Evolutionary conservation across 2,329 filamentous ascomycete species (phyloP).

Genomic region (Pleurostoma richardsiae): DNA sequence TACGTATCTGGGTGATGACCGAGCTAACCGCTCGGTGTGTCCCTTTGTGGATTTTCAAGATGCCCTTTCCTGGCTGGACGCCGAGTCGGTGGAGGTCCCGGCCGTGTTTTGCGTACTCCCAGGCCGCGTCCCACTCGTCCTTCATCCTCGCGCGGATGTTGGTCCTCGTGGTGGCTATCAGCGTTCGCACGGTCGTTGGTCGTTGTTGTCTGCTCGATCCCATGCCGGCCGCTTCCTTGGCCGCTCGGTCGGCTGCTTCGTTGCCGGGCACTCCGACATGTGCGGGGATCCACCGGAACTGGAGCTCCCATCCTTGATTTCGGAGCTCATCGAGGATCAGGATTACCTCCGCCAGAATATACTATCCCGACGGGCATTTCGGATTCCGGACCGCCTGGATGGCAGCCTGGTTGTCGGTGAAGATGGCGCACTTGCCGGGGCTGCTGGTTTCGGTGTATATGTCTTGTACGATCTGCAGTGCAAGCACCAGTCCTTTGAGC

Average conservation of each 20-base stretch:
- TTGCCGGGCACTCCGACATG: slow-evolving; percentile 13
- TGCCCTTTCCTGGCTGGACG: slow-evolving; percentile 3
- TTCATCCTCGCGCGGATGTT: slow-evolving; percentile 8
- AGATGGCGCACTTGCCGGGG: slow-evolving; percentile 16
- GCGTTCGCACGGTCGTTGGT: no score
- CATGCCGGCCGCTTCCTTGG: slow-evolving; percentile 34
- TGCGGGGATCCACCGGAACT: slow-evolving; percentile 13
- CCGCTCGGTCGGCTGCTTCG: slow-evolving; percentile 18
- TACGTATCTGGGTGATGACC: slow-evolving; percentile 17
- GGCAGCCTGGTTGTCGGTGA: slow-evolving; percentile 24
- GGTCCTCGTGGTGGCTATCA: slow-evolving; percentile 9
- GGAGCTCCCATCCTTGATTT: slow-evolving; percentile 7
- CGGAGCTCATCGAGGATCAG: slow-evolving; percentile 11
- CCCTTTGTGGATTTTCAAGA: slow-evolving; percentile 6
- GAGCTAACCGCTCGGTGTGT: slow-evolving; percentile 15
- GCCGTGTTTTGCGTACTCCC: slow-evolving; percentile 5
- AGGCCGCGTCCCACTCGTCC: slow-evolving; percentile 7
- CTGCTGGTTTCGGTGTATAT: slow-evolving; percentile 5
- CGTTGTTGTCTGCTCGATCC: slow-evolving; percentile 1
- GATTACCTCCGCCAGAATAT: slow-evolving; percentile 17
- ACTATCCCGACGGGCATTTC: slow-evolving; percentile 18
- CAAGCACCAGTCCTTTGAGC: slow-evolving; percentile 17
- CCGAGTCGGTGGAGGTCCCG: slow-evolving; percentile 7
- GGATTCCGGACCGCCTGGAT: slow-evolving; percentile 20
- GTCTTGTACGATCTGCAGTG: slow-evolving; percentile 16